These are phyloP conservation scores for Uronychia binucleata DNA, from an alignment of 73 alveolate genomes.

Conservation along the genomic window DNA sequence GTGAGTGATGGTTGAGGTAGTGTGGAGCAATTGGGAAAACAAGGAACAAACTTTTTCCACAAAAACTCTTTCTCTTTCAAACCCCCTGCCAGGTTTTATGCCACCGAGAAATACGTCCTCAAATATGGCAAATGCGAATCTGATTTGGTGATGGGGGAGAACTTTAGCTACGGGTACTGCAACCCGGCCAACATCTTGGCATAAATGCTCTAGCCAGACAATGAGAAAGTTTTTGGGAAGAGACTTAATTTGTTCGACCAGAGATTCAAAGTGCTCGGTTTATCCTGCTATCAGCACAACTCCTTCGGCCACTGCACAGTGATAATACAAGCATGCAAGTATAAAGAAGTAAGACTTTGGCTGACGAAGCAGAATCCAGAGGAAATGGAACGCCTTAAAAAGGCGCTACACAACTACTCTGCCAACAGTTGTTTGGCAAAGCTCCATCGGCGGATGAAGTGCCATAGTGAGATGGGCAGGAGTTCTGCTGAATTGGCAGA, in stretches of 20 bases:
- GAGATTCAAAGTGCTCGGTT: neutral
- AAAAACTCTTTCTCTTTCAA: neutral
- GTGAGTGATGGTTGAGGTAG: too few relatives aligned
- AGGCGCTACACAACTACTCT: too few relatives aligned
- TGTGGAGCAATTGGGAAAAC: too few relatives aligned
- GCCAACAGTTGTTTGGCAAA: too few relatives aligned
- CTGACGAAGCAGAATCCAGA: neutral
- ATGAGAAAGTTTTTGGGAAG: neutral
- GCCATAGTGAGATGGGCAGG: neutral
- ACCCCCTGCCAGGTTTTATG: neutral
- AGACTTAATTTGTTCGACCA: neutral
- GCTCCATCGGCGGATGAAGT: neutral
- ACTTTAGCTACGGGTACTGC: neutral
- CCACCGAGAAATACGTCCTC: neutral
- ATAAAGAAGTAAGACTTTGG: neutral
- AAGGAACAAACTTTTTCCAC: too few relatives aligned
- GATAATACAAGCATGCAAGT: neutral
- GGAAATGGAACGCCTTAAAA: neutral
- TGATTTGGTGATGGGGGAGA: neutral
- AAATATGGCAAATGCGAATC: neutral
- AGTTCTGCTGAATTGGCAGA: neutral
- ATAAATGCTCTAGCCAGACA: neutral
- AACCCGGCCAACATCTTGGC: neutral
- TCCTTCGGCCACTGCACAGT: neutral
- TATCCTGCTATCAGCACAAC: neutral